A percentile compares a stretch with the other conserved stretches of the same genome.
Evolutionary conservation across 441 rosid species (phyloP).

Genomic region (Melastoma candidum): DNA sequence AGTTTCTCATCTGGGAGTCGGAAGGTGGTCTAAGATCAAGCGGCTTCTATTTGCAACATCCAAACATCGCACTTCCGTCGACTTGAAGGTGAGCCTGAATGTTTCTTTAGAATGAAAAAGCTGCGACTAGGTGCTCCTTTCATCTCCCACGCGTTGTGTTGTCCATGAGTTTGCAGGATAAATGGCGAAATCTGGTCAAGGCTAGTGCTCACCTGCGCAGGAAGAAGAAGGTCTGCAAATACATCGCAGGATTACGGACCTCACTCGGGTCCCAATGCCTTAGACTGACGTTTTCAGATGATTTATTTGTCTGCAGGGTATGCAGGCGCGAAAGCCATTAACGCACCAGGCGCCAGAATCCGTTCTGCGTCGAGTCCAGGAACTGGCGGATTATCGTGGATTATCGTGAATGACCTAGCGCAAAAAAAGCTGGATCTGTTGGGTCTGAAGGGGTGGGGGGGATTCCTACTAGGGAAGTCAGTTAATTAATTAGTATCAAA

Average conservation of each 20-base stretch:
- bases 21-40: conserved; percentile 20
- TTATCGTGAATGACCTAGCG: background rate
- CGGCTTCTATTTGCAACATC: conserved; percentile 14
- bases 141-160: background rate
- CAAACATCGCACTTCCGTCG: conserved; percentile 19
- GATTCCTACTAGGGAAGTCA: too few relatives aligned
- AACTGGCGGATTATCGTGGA: conserved; percentile 8
- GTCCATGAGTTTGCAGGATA: conserved; percentile 12
- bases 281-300: background rate
- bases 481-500: too few relatives aligned
- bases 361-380: conserved; percentile 17
- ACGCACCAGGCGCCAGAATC: conserved; percentile 20
- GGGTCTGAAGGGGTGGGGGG: too few relatives aligned
- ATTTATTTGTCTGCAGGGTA: conserved; percentile 8
- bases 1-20: conserved; percentile 17
- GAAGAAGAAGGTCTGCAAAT: conserved; percentile 13
- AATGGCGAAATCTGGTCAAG: conserved; percentile 21
- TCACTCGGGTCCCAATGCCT: background rate
- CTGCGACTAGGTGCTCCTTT: background rate
- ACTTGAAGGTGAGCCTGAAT: conserved; percentile 11
- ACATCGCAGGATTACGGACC: background rate
- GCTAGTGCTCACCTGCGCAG: conserved; percentile 17
- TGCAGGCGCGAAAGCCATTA: conserved; percentile 14
- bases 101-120: background rate
- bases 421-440: too few relatives aligned